Base-by-base conservation (phyloP, 768 basidiomycete species). In the Suillus paluster region DNA sequence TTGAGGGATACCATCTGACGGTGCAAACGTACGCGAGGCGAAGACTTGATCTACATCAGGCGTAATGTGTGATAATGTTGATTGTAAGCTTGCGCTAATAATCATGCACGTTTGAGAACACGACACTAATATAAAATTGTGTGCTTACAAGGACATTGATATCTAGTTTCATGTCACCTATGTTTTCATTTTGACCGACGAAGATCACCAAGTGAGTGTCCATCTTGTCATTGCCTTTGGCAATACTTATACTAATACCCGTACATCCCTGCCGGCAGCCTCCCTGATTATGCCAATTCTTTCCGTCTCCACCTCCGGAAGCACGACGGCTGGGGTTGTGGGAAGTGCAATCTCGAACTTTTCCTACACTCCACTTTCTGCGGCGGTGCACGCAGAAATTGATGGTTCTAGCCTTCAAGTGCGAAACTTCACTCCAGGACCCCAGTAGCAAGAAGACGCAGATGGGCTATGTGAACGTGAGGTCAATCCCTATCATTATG, bases 1-100 rank as follows among this genome's bases (percentile, higher is more conserved):
- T 71, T 86, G 84, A 5, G 73, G 73, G 19, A 56, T 69, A 67
- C 59, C 64, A 9, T 60, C 36, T 1, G 50, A 54, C 7, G 82
- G 83, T 6, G 80, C 73, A 65, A 86, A 85, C 77, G 85, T 81
- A 5, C 86, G 78, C 8, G 84, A 84, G 23, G 79, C 71, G 70
- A 84, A 86, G 17, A 66, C 66, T 56, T 75, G 76, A 12, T 75
- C 64, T 7, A 67, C 67, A 33, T 65, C 73, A 0, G 76, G 70
- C 5, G 66, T 76, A 69, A 30, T 33, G 75, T 73, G 84, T 83
- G 27, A 85, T 64, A 17, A 81, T 66, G 61, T 83, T 78, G 21
- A 75, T 68, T 1, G 48, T 49, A 63, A 27, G 62, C n/a, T 45
- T 45, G 41, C 54, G 56, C 58, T n/a, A n/a, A n/a, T 64, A 34